These are phyloP conservation scores for Boletus rubescentipes DNA, from an alignment of 768 basidiomycete genomes.

Conservation along the genomic window DNA sequence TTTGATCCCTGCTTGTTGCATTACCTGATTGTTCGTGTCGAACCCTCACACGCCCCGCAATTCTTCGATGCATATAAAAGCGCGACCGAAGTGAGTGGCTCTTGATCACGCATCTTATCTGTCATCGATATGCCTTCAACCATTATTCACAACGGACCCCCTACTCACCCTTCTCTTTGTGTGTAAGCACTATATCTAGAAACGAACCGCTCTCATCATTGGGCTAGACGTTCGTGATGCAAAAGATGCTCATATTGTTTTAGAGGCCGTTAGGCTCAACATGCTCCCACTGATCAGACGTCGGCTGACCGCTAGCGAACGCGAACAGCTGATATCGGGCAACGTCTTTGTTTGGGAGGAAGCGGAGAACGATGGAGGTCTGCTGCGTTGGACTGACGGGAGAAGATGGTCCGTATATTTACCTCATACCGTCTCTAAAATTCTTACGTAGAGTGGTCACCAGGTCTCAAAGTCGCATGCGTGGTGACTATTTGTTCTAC, in stretches of 20 bases:
- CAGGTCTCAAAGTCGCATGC: constrained; percentile 86
- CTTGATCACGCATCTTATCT: constrained; percentile 5
- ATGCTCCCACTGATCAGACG: constrained; percentile 70
- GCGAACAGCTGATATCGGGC: constrained; percentile 67
- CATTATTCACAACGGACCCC: constrained; percentile 21
- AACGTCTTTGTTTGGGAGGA: constrained; percentile 88
- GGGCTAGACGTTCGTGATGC: constrained; percentile 70
- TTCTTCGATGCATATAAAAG: constrained; percentile 26
- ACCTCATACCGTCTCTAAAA: neutral
- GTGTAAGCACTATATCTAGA: constrained; percentile 10
- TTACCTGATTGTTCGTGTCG: constrained; percentile 19
- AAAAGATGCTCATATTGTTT: constrained; percentile 71
- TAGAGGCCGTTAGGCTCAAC: constrained; percentile 73
- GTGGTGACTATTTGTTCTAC: constrained; percentile 80
- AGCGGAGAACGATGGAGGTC: constrained; percentile 67
- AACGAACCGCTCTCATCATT: neutral
- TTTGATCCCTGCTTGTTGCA: constrained; percentile 10
- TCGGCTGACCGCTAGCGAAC: constrained; percentile 65
- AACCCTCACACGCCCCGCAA: constrained; percentile 17
- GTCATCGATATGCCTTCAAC: constrained; percentile 18
- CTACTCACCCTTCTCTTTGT: constrained; percentile 33
- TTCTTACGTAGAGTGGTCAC: constrained; percentile 1
- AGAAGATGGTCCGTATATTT: constrained; percentile 57
- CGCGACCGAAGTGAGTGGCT: neutral
- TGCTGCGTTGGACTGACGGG: constrained; percentile 79